Evolutionary conservation across 2,329 filamentous ascomycete species (phyloP), one percentile per base, ranked within the genome.

Genomic region (Pseudogymnoascus sp.): DNA sequence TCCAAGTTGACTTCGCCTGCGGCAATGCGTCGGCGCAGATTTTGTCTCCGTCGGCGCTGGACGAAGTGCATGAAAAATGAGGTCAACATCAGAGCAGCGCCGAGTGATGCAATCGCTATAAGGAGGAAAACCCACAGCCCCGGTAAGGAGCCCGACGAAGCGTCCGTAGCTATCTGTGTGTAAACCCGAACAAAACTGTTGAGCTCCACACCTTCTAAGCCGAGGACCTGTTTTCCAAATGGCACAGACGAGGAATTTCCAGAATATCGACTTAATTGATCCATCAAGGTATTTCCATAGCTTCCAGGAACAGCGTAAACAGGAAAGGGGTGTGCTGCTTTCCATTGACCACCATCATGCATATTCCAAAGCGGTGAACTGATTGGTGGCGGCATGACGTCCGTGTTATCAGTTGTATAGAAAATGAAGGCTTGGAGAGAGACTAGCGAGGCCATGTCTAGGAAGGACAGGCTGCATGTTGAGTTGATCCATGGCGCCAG

Each of bases 1-100:
- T 97, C 92, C 2, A 97, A 79, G 70, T 97, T 90, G 18, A 96
- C 86, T 68, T 96, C 89, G 61, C 93, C 92, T 6, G 80, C 81
- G 64, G 84, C 80, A 14, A 97, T 87, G 11, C 92, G 85, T 59
- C 84, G 82, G 60, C 85, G 84, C 10, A 97, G 77, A 1, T 80
- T 80, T 23, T 80, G 80, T 7, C 92, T 85, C 31, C 91, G 85
- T 59, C 84, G 82, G 37, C 85, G 83, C 72, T 96, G 91, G 31
- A 94, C 78, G 21, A 87, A 78, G 69, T 94, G 91, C 89, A 94
- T 95, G 61, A 81, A 77, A 42, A 86, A 72, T 1, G 85, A 94
- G 0, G 86, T 91, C 10, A 78, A 75, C 2, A 82, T 79, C 44
- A 96, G 83, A 63, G 95, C 82, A 47, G 80, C 72, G 1, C 92